Conservation (phyloP, 345 rosid genomes). For the Eucalyptus polybractea region DNA sequence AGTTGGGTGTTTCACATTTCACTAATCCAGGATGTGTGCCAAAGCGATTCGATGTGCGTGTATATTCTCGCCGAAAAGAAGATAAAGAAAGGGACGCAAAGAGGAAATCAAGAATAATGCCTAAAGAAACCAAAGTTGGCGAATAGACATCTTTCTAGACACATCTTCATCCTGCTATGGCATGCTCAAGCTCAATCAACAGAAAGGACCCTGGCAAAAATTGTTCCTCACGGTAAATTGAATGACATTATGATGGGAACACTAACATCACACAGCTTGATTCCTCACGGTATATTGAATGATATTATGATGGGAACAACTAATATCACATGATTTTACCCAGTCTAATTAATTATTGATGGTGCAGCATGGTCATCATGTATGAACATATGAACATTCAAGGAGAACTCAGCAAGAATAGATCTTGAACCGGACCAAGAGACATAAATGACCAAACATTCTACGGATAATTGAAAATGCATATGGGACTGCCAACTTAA, state of each 20-base stretch:
- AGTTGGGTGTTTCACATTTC: neutral
- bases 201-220: neutral
- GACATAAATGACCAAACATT: neutral
- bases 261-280: neutral
- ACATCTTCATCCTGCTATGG: neutral
- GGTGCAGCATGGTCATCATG: neutral
- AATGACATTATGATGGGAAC: neutral
- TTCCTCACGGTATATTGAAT: neutral
- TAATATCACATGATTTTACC: neutral
- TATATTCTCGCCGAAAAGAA: neutral
- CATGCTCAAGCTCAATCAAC: neutral
- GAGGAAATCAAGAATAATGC: neutral
- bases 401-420: neutral
- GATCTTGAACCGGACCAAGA: neutral
- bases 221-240: neutral
- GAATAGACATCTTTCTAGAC: neutral
- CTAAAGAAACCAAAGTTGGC: neutral
- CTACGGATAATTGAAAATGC: neutral
- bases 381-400: neutral
- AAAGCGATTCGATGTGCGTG: neutral
- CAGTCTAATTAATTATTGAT: neutral
- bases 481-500: neutral
- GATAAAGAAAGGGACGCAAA: neutral
- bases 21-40: neutral
- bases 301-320: neutral